These are phyloP conservation scores for Globisporangium mamillatum DNA, from an alignment of 352 stramenopile species.

Conservation along the genomic window DNA sequence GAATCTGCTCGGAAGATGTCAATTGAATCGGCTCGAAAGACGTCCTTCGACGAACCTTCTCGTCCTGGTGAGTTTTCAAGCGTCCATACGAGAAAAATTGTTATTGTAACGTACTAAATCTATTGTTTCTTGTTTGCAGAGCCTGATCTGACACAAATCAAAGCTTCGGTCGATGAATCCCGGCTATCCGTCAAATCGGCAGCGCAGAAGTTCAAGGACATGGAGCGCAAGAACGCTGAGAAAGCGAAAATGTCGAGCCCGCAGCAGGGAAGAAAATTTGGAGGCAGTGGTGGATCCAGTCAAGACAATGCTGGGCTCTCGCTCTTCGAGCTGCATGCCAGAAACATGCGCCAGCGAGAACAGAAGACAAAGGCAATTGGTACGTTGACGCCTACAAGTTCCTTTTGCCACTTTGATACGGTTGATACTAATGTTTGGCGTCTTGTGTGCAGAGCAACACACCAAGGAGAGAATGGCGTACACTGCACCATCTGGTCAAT, in stretches of 20 bases:
- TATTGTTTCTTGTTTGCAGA: conserved; percentile 20
- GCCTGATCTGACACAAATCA: conserved; percentile 55
- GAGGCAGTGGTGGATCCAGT: neutral
- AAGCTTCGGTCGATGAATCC: conserved; percentile 45
- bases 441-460: conserved; percentile 14
- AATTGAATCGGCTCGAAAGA: conserved; percentile 33
- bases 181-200: conserved; percentile 52
- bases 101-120: neutral
- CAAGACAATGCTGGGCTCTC: conserved; percentile 15
- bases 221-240: conserved; percentile 50
- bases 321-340: conserved; percentile 18
- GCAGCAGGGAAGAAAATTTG: conserved; percentile 4
- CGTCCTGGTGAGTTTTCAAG: conserved; percentile 6
- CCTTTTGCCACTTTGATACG: too few relatives aligned
- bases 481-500: conserved; percentile 14
- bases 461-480: conserved; percentile 18
- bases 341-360: conserved; percentile 17
- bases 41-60: conserved; percentile 26
- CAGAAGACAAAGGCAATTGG: conserved; percentile 17
- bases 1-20: conserved; percentile 33
- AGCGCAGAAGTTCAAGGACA: conserved; percentile 58
- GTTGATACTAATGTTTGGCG: neutral
- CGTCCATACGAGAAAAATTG: neutral
- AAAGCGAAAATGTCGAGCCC: conserved; percentile 5
- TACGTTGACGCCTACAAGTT: neutral